A percentile compares a stretch with the other conserved stretches of the same genome.
phyloP scores from a whole-genome alignment of 2,329 filamentous ascomycete genomes.

The Aspergillus unguis region DNA sequence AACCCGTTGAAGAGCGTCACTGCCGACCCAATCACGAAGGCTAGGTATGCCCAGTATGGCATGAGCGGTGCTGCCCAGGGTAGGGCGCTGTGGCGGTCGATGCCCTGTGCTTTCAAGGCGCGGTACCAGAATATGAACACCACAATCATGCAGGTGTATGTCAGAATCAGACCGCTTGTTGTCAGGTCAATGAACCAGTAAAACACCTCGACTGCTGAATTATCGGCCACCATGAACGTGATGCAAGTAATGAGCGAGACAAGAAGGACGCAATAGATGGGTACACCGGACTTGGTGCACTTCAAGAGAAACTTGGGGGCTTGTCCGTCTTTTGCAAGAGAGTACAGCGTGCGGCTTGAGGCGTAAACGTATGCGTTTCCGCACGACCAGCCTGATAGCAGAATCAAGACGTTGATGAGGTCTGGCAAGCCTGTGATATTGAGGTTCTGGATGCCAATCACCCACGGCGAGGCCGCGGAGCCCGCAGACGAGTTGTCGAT shows the following conservation, averaged over 20 bases:
- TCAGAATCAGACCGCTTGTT: slow-evolving; percentile 28
- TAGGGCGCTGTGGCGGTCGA: slow-evolving; percentile 60
- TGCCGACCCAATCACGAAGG: slow-evolving; percentile 50
- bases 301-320: slow-evolving; percentile 55
- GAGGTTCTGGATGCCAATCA: slow-evolving; percentile 67
- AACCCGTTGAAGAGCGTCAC: slow-evolving; percentile 67
- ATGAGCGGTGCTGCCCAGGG: slow-evolving; percentile 66
- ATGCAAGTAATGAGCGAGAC: slow-evolving; percentile 65
- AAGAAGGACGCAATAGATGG: slow-evolving; percentile 64
- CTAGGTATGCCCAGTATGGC: slow-evolving; percentile 67
- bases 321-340: slow-evolving; percentile 47
- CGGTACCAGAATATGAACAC: slow-evolving; percentile 70
- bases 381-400: slow-evolving; percentile 67
- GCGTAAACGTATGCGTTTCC: slow-evolving; percentile 64
- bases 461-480: slow-evolving; percentile 67
- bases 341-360: slow-evolving; percentile 51
- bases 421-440: slow-evolving; percentile 64
- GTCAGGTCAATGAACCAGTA: slow-evolving; percentile 66
- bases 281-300: slow-evolving; percentile 62
- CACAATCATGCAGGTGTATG: slow-evolving; percentile 62
- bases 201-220: slow-evolving; percentile 62
- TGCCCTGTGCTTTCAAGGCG: slow-evolving; percentile 64
- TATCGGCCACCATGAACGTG: slow-evolving; percentile 66
- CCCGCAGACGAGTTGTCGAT: slow-evolving; percentile 56
- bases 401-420: slow-evolving; percentile 70